Base-by-base conservation (phyloP, 768 basidiomycete species). In the Hericium rajendrae region DNA sequence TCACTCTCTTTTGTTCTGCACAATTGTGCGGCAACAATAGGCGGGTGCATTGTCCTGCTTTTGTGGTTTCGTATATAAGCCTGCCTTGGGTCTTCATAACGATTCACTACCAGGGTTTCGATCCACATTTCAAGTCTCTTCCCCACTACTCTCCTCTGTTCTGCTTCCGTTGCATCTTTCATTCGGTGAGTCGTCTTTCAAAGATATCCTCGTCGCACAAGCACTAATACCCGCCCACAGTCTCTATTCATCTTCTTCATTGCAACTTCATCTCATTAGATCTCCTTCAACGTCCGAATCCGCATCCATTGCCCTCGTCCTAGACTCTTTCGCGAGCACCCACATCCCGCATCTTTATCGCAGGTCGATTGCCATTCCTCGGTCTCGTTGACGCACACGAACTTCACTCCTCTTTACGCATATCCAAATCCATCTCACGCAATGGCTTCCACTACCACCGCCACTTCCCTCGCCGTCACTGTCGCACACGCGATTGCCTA, bases 401-500 rank as follows among this genome's bases (percentile, higher is more conserved):
- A 51, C 51, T 46, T 57, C 48, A 43, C 49, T 28, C 20, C 46
- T 37, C 15, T 39, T 48, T 24, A 59, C 56, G 46, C 49, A 57
- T 46, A 49, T 52, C 50, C 54, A 54, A 48, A 53, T 16, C 48
- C 57, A 28, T 59, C 53, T 26, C 24, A 48, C n/a, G n/a, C 41
- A 49, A 58, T n/a, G 39, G 68, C 71, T 69, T 41, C 71, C 62
- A 67, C 70, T 59, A 64, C 80, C 63, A 71, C 77, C 63, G 77
- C 70, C 58, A 53, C 64, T 40, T 62, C 69, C 64, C 82, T 91
- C 70, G 74, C 84, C 60, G 69, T 81, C 71, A 78, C 87, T 60
- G 80, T 91, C 69, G 77, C 84, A 58, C 85, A 91, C 65, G 84
- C 84, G 68, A 78, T 89, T 68, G 74, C 83, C 57, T 88, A 83